Evolutionary conservation across 2,329 filamentous ascomycete genomes (phyloP).

Genomic region (Coniella vitis): DNA sequence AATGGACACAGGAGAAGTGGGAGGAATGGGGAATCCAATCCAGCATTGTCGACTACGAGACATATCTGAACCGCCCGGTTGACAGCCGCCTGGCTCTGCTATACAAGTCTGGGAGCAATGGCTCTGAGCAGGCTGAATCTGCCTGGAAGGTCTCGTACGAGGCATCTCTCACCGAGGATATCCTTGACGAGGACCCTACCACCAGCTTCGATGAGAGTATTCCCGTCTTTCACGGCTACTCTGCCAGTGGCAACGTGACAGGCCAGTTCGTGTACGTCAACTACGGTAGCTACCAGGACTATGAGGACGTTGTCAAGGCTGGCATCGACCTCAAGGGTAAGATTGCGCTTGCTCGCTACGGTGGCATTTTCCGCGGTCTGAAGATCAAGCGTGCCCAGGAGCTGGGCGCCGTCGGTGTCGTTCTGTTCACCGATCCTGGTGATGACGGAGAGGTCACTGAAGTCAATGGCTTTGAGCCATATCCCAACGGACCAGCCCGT

Average conservation of each 20-base stretch:
- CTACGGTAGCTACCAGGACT: constrained; percentile 68
- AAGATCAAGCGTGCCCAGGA: constrained; percentile 81
- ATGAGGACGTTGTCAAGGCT: constrained; percentile 60
- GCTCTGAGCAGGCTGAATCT: constrained; percentile 23
- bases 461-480: constrained; percentile 63
- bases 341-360: constrained; percentile 73
- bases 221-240: constrained; percentile 79
- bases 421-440: constrained; percentile 69
- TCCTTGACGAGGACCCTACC: constrained; percentile 76
- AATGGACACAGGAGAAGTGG: constrained; percentile 72
- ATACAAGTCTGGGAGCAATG: constrained; percentile 31
- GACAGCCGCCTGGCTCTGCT: constrained; percentile 64
- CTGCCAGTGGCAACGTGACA: constrained; percentile 69
- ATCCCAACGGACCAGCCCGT: constrained; percentile 68
- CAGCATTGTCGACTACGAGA: constrained; percentile 63
- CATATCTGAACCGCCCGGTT: constrained; percentile 71
- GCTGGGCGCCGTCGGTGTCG: constrained; percentile 63
- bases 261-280: constrained; percentile 72
- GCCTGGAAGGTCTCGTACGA: constrained; percentile 64
- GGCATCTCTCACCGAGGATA: constrained; percentile 76
- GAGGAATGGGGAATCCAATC: constrained; percentile 61
- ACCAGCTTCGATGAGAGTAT: constrained; percentile 65
- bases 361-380: constrained; percentile 68
- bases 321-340: constrained; percentile 68
- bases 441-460: constrained; percentile 71